Evolutionary conservation across 2,329 filamentous ascomycete genomes (phyloP), one percentile per base, ranked within the genome.

Genomic region (Fusarium irregulare): DNA sequence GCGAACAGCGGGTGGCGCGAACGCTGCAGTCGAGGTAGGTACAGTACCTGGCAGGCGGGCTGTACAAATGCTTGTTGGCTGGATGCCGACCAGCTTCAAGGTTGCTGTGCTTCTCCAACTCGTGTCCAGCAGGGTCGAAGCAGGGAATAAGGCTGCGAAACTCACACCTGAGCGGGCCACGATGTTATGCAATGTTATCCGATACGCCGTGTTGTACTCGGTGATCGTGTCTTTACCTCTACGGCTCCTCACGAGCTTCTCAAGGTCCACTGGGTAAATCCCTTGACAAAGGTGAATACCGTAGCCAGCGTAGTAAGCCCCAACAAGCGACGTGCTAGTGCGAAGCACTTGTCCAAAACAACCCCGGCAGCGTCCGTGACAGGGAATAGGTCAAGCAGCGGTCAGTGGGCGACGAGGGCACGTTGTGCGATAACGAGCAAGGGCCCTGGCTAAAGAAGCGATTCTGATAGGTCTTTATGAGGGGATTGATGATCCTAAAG

Each of bases 1-100:
- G 51, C 65, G 71, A 74, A 63, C 73, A 73, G 71, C 74, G 73
- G 74, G 74, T 76, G 74, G 74, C 74, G 74, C 74, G 74, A 76
- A 76, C 74, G 59, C 66, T 73, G 61, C 60, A 58, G 65, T 72
- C 63, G 46, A 67, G 48, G 55, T 72, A 66, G 47, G 59, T 57
- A 64, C 59, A 64, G 63, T 66, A 71, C 66, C 63, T 70, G 64
- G 66, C 65, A 70, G 65, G 42, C 46, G 37, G 37, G 42, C 61
- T 61, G 66, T 66, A 37, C 25, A 61, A 34, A 60, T 53, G 60
- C 60, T 69, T 64, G 65, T 66, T 68, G 44, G 60, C 37, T 60
- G 66, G 44, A 59, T 66, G 51, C 48, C 21, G 55, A 40, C 54
- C 40, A 25, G 28, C 46, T 53, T 37, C 50, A 53, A 51, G 45